phyloP scores from a whole-genome alignment of 2,329 filamentous ascomycete species.

The Apiospora hydei region DNA sequence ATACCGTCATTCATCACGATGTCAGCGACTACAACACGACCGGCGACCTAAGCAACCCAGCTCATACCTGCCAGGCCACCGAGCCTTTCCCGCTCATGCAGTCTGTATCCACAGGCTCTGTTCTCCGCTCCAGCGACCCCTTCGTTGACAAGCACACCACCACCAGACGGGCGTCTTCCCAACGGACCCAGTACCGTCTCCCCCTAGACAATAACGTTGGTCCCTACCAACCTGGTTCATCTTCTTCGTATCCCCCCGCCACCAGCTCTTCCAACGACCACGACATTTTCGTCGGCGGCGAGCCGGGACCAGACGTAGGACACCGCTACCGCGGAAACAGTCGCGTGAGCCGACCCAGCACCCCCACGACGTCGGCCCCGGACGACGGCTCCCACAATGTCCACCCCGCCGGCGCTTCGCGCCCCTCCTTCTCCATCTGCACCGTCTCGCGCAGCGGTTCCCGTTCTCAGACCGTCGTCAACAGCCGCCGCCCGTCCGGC shows the following conservation, averaged over 20 bases:
- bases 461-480: not conserved
- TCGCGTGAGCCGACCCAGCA: not conserved
- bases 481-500: slow-evolving; percentile 7
- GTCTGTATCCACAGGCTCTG: not conserved
- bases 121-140: slow-evolving; percentile 16
- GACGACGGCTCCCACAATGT: not conserved
- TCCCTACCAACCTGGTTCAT: not conserved
- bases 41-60: not conserved
- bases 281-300: slow-evolving; percentile 8
- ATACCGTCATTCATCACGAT: not conserved
- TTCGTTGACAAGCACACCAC: slow-evolving; percentile 12
- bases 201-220: not conserved
- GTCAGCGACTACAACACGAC: not conserved
- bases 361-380: not conserved
- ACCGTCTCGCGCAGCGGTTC: not conserved
- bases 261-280: not conserved
- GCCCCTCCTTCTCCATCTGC: not conserved
- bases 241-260: not conserved
- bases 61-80: not conserved
- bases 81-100: not conserved
- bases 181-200: not conserved
- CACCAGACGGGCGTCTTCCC: not conserved
- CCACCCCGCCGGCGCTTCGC: not conserved
- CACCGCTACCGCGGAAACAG: not conserved
- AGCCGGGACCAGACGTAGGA: slow-evolving; percentile 20